These are phyloP conservation scores for Teratosphaeria gauchensis DNA, from an alignment of 2,329 filamentous ascomycete species.

Conservation along the genomic window DNA sequence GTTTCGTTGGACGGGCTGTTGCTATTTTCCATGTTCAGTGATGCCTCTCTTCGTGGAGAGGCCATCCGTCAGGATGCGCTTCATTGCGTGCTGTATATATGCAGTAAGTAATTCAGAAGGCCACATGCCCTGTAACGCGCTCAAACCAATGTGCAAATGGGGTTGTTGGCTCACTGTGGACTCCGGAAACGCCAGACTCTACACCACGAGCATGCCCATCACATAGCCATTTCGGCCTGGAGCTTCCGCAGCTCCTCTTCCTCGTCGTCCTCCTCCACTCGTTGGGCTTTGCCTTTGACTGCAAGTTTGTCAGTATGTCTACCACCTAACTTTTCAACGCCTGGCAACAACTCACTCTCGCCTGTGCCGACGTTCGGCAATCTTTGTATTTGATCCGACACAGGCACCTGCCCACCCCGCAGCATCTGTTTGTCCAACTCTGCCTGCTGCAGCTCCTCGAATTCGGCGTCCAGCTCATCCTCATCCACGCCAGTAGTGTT, in stretches of 20 bases:
- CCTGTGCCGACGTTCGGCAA: conserved; percentile 65
- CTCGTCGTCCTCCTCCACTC: conserved; percentile 75
- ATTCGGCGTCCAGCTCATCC: conserved; percentile 71
- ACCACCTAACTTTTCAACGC: conserved; percentile 29
- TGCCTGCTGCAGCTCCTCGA: conserved; percentile 83
- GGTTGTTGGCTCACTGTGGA: neutral
- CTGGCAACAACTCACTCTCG: conserved; percentile 55
- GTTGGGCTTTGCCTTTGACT: conserved; percentile 38
- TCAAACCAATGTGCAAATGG: neutral
- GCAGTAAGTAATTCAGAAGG: neutral
- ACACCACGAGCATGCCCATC: conserved; percentile 10
- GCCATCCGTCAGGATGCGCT: neutral
- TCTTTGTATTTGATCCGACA: conserved; percentile 65
- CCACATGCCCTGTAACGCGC: neutral
- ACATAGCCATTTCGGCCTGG: conserved; percentile 97
- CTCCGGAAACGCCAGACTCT: neutral
- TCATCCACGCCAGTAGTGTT: conserved; percentile 69
- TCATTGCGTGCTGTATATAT: neutral
- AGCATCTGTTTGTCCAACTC: conserved; percentile 89
- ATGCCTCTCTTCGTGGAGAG: neutral
- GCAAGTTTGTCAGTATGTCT: conserved; percentile 3
- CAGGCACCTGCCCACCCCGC: conserved; percentile 74
- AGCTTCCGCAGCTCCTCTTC: conserved; percentile 88
- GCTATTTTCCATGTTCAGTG: neutral
- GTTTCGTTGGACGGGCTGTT: no score